Evolutionary conservation across 2,329 filamentous ascomycete species (phyloP).

Genomic region (Clonostachys byssicola): DNA sequence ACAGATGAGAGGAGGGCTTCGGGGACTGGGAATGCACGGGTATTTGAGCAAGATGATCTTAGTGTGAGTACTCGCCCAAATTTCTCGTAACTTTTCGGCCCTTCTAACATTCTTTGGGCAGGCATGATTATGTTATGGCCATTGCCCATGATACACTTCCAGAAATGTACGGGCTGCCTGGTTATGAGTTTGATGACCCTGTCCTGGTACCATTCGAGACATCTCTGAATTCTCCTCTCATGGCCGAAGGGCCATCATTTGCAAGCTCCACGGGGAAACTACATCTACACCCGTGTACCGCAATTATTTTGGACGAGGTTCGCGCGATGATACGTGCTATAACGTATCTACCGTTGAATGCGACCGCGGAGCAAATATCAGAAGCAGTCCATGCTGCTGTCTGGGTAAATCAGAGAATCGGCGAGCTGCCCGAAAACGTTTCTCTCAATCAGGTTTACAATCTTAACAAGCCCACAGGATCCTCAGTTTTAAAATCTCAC

Average conservation of each 20-base stretch:
- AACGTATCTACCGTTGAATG: constrained; percentile 25
- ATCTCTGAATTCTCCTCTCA: constrained; percentile 41
- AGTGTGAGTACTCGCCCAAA: constrained; percentile 26
- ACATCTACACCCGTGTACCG: constrained; percentile 38
- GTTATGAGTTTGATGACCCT: constrained; percentile 35
- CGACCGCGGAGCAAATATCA: constrained; percentile 27
- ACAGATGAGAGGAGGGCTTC: constrained; percentile 37
- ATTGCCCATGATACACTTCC: constrained; percentile 40
- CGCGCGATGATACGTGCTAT: constrained; percentile 39
- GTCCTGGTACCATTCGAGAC: constrained; percentile 32
- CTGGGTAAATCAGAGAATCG: constrained; percentile 33
- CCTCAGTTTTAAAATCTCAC: not conserved
- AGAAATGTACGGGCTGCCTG: constrained; percentile 29
- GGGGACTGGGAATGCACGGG: constrained; percentile 38
- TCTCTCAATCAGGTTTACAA: constrained; percentile 6
- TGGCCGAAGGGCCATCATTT: constrained; percentile 36
- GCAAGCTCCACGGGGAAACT: constrained; percentile 31
- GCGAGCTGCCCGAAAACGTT: constrained; percentile 19
- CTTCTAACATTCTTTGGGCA: constrained; percentile 10
- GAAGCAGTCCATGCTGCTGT: constrained; percentile 30
- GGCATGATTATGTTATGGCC: constrained; percentile 42
- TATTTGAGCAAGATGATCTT: constrained; percentile 43
- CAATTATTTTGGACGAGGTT: constrained; percentile 46
- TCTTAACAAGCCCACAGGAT: not conserved
- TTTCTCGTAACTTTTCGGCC: not conserved